phyloP scores from a whole-genome alignment of 2,329 filamentous ascomycete genomes.

The Aspergillus sp. region DNA sequence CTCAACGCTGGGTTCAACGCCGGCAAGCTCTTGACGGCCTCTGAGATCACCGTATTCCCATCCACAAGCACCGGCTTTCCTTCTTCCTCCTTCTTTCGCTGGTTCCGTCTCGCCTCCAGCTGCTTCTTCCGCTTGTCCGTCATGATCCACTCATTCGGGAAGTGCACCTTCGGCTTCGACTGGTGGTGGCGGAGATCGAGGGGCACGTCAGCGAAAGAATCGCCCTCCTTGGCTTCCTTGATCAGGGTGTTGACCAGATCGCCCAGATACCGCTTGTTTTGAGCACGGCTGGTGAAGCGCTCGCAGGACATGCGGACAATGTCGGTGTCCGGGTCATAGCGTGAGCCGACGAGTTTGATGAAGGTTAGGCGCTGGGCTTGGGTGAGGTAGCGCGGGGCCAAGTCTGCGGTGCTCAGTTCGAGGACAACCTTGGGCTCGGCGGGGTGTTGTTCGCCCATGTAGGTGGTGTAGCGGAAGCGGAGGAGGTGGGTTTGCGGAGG shows the following conservation, averaged over 20 bases:
- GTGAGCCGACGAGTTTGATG: constrained; percentile 73
- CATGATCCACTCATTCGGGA: constrained; percentile 77
- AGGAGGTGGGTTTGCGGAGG: constrained; percentile 57
- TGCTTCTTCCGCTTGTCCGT: constrained; percentile 59
- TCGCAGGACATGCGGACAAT: constrained; percentile 86
- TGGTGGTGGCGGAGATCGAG: constrained; percentile 81
- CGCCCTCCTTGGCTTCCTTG: constrained; percentile 66
- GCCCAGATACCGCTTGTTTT: constrained; percentile 93
- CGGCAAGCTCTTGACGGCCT: constrained; percentile 26
- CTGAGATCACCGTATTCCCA: constrained; percentile 32
- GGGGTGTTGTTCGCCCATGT: constrained; percentile 89
- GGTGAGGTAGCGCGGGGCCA: constrained; percentile 53
- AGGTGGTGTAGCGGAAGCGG: constrained; percentile 92
- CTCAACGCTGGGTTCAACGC: background rate
- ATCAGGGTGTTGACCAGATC: constrained; percentile 69
- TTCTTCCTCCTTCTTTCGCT: constrained; percentile 49
- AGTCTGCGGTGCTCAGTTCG: constrained; percentile 69
- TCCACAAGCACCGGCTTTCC: constrained; percentile 55
- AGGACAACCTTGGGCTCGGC: constrained; percentile 90
- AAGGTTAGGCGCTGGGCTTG: constrained; percentile 66
- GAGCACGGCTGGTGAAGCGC: constrained; percentile 75
- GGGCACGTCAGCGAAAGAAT: constrained; percentile 82
- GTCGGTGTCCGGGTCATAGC: constrained; percentile 79
- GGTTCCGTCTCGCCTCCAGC: constrained; percentile 54
- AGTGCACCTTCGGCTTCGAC: constrained; percentile 57